Conservation (phyloP, 106 monocot genomes). For the Hemerocallis citrina region DNA sequence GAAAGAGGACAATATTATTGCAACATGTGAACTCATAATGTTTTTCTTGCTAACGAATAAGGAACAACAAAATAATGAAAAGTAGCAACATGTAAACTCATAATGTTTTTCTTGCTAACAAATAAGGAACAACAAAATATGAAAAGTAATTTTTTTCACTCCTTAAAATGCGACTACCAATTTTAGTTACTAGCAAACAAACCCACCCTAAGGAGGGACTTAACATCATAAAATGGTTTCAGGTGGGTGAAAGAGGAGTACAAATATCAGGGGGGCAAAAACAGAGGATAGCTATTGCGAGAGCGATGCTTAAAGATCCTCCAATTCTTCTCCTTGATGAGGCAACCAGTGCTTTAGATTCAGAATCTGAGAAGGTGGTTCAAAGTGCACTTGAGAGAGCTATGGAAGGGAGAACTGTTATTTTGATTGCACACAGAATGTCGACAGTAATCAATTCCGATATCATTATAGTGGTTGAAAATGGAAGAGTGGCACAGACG, state of each 20-base stretch:
- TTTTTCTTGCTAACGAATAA: too few species aligned
- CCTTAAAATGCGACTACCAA: too few species aligned
- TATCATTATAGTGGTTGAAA: constrained; percentile 31
- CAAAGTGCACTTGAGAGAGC: constrained; percentile 41
- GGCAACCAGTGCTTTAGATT: constrained; percentile 48
- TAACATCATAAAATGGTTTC: constrained; percentile 12
- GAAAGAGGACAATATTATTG: too few species aligned
- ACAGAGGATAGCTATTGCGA: constrained; percentile 51
- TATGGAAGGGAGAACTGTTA: constrained; percentile 42
- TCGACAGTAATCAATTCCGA: constrained; percentile 36
- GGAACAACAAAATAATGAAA: too few species aligned
- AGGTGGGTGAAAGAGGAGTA: constrained; percentile 39
- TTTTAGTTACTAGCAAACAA: too few species aligned
- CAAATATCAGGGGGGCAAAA: constrained; percentile 47
- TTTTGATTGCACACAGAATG: constrained; percentile 42
- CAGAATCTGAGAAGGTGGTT: constrained; percentile 40
- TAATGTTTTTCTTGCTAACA: too few species aligned
- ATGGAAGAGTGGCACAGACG: constrained; percentile 33
- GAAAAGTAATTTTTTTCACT: too few species aligned
- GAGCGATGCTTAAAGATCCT: constrained; percentile 42
- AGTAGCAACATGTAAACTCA: too few species aligned
- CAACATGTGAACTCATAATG: too few species aligned
- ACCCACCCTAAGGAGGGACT: too few species aligned
- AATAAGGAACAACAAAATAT: too few species aligned
- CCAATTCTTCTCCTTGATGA: constrained; percentile 51